Conservation (phyloP, 2,329 filamentous ascomycete genomes). For the Ceratocystis alfenasii region DNA sequence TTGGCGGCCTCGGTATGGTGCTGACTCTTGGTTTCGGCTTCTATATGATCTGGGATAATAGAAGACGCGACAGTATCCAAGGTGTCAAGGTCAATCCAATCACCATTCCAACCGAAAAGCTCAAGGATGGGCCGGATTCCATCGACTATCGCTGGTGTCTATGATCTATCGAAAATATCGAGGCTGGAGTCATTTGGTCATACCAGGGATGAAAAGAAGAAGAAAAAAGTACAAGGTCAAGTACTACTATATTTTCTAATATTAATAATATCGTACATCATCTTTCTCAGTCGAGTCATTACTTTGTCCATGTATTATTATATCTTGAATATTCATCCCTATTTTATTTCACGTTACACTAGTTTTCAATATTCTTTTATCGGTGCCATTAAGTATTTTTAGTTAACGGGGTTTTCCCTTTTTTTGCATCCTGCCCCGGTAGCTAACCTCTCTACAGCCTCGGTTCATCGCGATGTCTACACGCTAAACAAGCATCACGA, state of each 20-base stretch:
- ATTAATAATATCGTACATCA: not conserved
- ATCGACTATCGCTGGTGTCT: slow-evolving; percentile 43
- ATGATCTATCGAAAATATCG: slow-evolving; percentile 40
- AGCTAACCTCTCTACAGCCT: slow-evolving; percentile 7
- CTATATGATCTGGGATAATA: slow-evolving; percentile 49
- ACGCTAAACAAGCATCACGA: slow-evolving; percentile 7
- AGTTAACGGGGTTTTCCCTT: not conserved
- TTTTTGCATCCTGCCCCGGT: slow-evolving; percentile 16
- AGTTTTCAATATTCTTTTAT: not conserved
- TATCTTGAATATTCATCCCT: not conserved
- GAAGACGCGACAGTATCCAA: slow-evolving; percentile 40
- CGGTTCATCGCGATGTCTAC: slow-evolving; percentile 18
- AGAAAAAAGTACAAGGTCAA: not conserved
- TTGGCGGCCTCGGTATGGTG: slow-evolving; percentile 48
- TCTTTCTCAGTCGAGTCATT: too few relatives aligned
- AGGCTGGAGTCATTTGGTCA: slow-evolving; percentile 22
- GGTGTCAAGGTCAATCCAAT: slow-evolving; percentile 37
- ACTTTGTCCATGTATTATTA: not conserved
- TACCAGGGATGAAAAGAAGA: too few relatives aligned
- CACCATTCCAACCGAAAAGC: slow-evolving; percentile 39
- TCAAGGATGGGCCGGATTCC: slow-evolving; percentile 38
- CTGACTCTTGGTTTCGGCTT: slow-evolving; percentile 43
- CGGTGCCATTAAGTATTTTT: not conserved
- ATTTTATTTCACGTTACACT: not conserved
- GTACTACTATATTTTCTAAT: not conserved